Percentiles rank a stretch among this genome's conserved stretches.
Conservation (phyloP, 202 grass and related monocot species). For the Setaria viridis region DNA sequence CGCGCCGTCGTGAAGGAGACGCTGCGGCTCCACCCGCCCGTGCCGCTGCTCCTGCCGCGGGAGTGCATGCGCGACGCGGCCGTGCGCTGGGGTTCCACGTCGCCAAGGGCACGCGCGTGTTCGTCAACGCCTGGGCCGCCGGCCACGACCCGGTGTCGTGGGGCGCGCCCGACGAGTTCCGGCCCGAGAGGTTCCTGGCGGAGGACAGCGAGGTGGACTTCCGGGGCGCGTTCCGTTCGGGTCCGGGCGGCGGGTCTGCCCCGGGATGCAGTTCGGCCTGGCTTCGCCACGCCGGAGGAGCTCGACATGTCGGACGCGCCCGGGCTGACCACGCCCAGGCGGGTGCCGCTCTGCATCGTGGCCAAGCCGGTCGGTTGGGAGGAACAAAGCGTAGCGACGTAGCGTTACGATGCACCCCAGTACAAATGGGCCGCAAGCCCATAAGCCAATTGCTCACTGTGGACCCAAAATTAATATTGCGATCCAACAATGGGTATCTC, state of each 20-base stretch:
- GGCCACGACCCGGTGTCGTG: slow-evolving; percentile 52
- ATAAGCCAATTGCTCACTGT: too few relatives aligned
- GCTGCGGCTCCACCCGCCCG: slow-evolving; percentile 67
- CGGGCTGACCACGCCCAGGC: slow-evolving; percentile 40
- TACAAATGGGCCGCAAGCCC: too few relatives aligned
- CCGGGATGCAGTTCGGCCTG: slow-evolving; percentile 61
- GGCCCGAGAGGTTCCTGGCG: slow-evolving; percentile 54
- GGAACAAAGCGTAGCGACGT: neutral
- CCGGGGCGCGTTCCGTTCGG: slow-evolving; percentile 64
- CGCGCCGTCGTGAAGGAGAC: slow-evolving; percentile 72
- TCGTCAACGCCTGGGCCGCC: slow-evolving; percentile 63
- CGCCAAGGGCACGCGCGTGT: slow-evolving; percentile 44
- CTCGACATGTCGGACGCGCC: slow-evolving; percentile 56
- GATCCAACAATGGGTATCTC: too few relatives aligned
- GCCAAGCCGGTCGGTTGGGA: slow-evolving; percentile 22
- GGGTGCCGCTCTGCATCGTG: slow-evolving; percentile 50
- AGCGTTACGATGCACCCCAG: neutral
- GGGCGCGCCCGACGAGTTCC: slow-evolving; percentile 57
- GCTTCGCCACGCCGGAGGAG: slow-evolving; percentile 23
- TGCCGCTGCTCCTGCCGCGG: slow-evolving; percentile 58
- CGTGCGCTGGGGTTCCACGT: slow-evolving; percentile 55
- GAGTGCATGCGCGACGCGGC: slow-evolving; percentile 47
- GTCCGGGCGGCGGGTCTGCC: slow-evolving; percentile 54
- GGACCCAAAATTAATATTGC: too few relatives aligned
- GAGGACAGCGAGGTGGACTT: slow-evolving; percentile 44